Base-by-base conservation (phyloP, 148 eudicot species). In the Rhododendron henanense region DNA sequence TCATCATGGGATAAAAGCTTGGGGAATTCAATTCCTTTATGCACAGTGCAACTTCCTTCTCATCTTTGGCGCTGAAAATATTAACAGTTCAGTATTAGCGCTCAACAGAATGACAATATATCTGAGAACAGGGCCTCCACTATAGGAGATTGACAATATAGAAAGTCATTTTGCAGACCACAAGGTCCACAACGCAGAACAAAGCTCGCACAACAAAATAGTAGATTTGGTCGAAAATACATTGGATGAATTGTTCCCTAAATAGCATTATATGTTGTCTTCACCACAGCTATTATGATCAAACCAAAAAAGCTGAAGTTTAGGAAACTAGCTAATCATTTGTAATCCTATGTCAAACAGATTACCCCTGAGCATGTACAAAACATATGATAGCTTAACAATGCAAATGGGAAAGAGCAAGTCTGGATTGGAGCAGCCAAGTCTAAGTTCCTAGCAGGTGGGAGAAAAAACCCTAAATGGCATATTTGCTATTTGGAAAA, bases 21-120 rank as follows among this genome's bases (percentile, higher is more conserved):
- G 96, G 97, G 45, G 93, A 88, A 85, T 96, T 94, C 91, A 96
- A 87, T 21, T 96, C 98, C 86, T 93, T 94, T 85, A 95, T 59
- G 90, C 98, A 94, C 59, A 91, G 86, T 83, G 91, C 91, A 88
- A 93, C 96, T 92, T 94, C 98, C 53, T 90, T 93, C 85, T 92
- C 96, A 75, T 95, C 97, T 85, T 93, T 95, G 76, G 93, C 96
- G 88, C 98, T 95, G 89, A 33, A 85, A 88, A 76, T 10, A 85
- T 63, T 45, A 16, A 31, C 7, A 87, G 41, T 23, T 48, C 25
- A 10, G 35, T 11, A 13, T 51, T 9, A 39, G 82, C 19, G 15
- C 55, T 51, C 25, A 74, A 50, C 31, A 48, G 7, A 35, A 79
- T 79, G 81, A 69, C 18, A 23, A 87, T 5, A 82, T 37, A 23